Conservation (phyloP, 257 asterid species). For the Rhazya stricta region DNA sequence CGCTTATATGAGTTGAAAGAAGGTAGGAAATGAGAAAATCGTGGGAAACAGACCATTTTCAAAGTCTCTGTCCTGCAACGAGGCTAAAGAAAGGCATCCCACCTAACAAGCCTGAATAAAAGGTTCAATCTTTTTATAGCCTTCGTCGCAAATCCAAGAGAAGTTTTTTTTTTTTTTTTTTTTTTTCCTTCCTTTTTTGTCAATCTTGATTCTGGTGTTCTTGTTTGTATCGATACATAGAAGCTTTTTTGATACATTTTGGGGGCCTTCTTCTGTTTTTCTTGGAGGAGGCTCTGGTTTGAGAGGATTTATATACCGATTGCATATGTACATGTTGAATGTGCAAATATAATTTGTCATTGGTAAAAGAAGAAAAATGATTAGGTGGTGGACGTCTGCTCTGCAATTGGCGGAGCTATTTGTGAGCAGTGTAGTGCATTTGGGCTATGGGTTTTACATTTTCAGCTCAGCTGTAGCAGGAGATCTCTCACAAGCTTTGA, state of each 20-base stretch:
- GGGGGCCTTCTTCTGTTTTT: conserved; percentile 50
- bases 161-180: too few species aligned
- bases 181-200: too few species aligned
- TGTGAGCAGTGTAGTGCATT: conserved; percentile 73
- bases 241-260: conserved; percentile 1
- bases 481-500: conserved; percentile 66
- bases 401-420: conserved; percentile 69
- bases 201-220: neutral
- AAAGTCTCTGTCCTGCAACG: conserved; percentile 11
- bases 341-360: neutral
- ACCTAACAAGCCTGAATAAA: conserved; percentile 13
- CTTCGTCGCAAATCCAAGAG: neutral
- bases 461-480: conserved; percentile 91
- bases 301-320: neutral
- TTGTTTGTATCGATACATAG: conserved; percentile 11
- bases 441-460: conserved; percentile 81
- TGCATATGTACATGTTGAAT: neutral
- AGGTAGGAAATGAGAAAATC: conserved; percentile 40
- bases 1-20: conserved; percentile 11
- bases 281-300: conserved; percentile 55
- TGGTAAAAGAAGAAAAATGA: conserved; percentile 31
- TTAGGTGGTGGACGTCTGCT: conserved; percentile 63
- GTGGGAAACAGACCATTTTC: conserved; percentile 34
- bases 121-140: neutral
- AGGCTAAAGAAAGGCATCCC: neutral